phyloP scores from a whole-genome alignment of 441 rosid species.

The Raphanus hybrid region DNA sequence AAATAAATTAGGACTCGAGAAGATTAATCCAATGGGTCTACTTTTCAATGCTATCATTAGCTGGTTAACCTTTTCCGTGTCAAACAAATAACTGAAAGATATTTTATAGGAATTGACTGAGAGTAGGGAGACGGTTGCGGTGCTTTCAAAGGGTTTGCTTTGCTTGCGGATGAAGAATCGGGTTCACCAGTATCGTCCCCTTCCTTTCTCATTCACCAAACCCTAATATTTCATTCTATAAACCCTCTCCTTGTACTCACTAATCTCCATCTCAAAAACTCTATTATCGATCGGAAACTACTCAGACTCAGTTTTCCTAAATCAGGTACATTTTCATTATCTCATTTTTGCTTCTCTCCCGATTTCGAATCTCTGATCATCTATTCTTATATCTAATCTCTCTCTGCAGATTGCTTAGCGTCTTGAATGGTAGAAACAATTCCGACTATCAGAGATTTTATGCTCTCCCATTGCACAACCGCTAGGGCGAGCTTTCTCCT shows the following conservation, averaged over 20 bases:
- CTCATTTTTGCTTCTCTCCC: too few species aligned
- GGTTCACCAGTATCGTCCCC: not conserved
- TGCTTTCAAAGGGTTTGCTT: not conserved
- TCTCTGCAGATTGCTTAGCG: too few species aligned
- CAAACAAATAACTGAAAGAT: not conserved
- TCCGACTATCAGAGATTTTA: slow-evolving; percentile 47
- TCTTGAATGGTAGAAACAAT: slow-evolving; percentile 58
- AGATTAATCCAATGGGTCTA: too few species aligned
- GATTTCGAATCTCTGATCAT: too few species aligned
- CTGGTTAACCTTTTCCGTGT: not conserved
- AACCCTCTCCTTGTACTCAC: too few species aligned
- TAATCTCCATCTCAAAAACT: not conserved
- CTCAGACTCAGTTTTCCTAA: not conserved
- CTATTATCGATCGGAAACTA: not conserved
- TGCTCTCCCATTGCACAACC: slow-evolving; percentile 78
- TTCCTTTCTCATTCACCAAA: not conserved
- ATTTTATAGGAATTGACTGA: not conserved
- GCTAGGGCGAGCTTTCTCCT: slow-evolving; percentile 71
- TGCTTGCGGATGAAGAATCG: not conserved
- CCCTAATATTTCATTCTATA: too few species aligned
- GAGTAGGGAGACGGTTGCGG: not conserved
- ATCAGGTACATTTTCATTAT: too few species aligned
- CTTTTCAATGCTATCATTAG: not conserved
- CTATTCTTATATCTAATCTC: too few species aligned
- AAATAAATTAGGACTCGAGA: too few species aligned